These are phyloP conservation scores for Diaporthe vaccinii DNA, from an alignment of 2,329 filamentous ascomycete species.

Conservation along the genomic window DNA sequence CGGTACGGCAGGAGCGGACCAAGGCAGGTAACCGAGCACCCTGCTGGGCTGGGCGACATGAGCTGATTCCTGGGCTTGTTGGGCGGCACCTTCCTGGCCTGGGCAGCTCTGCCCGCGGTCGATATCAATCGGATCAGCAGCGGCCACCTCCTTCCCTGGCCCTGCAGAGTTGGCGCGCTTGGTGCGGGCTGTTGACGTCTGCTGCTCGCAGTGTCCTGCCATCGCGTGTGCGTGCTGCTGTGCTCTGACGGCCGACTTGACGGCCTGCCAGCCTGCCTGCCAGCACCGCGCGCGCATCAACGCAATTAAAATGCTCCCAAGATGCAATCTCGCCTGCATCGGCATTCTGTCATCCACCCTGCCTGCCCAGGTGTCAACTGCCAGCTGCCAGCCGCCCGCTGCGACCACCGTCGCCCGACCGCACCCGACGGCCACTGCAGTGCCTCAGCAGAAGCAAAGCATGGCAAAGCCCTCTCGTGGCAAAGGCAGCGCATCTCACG, in stretches of 20 bases:
- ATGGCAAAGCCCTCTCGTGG: not conserved
- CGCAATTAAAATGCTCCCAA: not conserved
- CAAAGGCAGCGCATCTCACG: not conserved
- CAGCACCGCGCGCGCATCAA: not conserved
- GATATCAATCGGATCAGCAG: slow-evolving; percentile 7
- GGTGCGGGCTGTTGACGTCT: slow-evolving; percentile 13
- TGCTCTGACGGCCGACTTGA: not conserved
- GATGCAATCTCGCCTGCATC: slow-evolving; percentile 26
- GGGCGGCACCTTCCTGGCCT: slow-evolving; percentile 6
- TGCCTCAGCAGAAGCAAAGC: not conserved
- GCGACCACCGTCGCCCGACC: not conserved
- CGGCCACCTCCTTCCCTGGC: not conserved
- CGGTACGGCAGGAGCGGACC: not conserved
- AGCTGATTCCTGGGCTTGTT: slow-evolving; percentile 6
- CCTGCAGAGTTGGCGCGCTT: slow-evolving; percentile 9
- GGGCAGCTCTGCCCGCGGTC: not conserved
- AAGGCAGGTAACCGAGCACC: not conserved
- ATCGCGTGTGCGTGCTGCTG: slow-evolving; percentile 2
- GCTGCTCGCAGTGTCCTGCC: slow-evolving; percentile 27
- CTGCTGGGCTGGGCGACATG: slow-evolving; percentile 8
- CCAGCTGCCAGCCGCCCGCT: slow-evolving; percentile 6
- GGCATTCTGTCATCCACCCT: slow-evolving; percentile 18
- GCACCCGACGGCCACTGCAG: not conserved
- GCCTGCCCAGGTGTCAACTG: slow-evolving; percentile 7
- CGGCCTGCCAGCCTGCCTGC: not conserved